Conservation (phyloP, 2,329 filamentous ascomycete species). For the Rachicladosporium sp. region DNA sequence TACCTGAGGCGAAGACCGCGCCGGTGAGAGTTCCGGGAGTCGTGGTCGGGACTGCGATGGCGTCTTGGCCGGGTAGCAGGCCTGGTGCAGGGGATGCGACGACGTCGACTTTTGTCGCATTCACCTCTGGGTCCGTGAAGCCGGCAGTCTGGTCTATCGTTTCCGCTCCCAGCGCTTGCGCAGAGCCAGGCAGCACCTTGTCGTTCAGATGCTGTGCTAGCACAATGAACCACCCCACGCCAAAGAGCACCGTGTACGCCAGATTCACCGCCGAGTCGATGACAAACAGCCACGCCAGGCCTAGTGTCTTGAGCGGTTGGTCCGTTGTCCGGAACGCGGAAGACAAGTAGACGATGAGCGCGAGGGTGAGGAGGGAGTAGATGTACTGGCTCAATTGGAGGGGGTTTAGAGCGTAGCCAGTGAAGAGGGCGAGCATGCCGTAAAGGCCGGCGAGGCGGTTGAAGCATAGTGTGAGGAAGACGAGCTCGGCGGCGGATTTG, state of each 20-base stretch:
- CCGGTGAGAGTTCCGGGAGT: constrained; percentile 40
- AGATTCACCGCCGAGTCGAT: constrained; percentile 73
- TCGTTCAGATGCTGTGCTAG: constrained; percentile 45
- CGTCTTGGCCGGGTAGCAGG: constrained; percentile 38
- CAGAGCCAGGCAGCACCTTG: constrained; percentile 4
- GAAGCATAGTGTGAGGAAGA: constrained; percentile 69
- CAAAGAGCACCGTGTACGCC: constrained; percentile 70
- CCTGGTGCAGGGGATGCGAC: constrained; percentile 36
- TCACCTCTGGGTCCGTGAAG: constrained; percentile 52
- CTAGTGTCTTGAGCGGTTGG: constrained; percentile 65
- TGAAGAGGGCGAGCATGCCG: constrained; percentile 76
- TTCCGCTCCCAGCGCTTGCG: constrained; percentile 33
- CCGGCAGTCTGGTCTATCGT: constrained; percentile 52
- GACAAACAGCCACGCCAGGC: constrained; percentile 74
- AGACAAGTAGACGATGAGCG: constrained; percentile 55
- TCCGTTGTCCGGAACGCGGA: constrained; percentile 64
- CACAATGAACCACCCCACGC: constrained; percentile 74
- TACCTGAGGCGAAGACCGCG: constrained; percentile 53
- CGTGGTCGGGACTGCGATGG: constrained; percentile 30
- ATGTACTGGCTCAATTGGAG: constrained; percentile 86
- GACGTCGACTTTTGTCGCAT: constrained; percentile 46
- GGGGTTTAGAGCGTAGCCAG: constrained; percentile 69
- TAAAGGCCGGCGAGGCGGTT: constrained; percentile 91
- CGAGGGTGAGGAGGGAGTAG: constrained; percentile 65
- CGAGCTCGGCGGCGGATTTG: constrained; percentile 73